These are phyloP conservation scores for Phoma herbarum DNA, from an alignment of 2,329 filamentous ascomycete species.

Conservation along the genomic window DNA sequence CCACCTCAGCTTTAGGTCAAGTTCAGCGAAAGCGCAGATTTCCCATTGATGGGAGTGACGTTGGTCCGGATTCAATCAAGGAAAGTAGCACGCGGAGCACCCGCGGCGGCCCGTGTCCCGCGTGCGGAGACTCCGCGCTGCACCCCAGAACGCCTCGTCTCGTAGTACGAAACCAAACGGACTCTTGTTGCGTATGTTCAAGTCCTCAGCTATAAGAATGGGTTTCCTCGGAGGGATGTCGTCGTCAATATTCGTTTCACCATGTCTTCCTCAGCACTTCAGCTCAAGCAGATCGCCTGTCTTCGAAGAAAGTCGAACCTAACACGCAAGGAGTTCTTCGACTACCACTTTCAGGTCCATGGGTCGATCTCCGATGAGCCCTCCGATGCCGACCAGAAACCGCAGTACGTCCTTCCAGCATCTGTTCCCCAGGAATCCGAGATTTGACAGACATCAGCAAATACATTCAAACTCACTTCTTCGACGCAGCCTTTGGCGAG, in stretches of 20 bases:
- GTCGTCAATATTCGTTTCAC: no score
- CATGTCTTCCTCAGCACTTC: not conserved
- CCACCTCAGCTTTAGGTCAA: no score
- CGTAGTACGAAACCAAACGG: not conserved
- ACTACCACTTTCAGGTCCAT: conserved; percentile 12
- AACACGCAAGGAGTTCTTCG: conserved; percentile 13
- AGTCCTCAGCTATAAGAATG: no score
- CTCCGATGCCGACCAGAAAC: not conserved
- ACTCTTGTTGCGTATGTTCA: no score
- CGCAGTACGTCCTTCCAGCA: not conserved
- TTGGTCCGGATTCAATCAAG: not conserved
- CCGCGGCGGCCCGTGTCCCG: not conserved
- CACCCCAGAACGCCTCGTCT: not conserved
- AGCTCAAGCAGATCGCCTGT: conserved; percentile 10
- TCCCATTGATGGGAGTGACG: not conserved
- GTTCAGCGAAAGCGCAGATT: no score
- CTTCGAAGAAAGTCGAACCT: conserved; percentile 7
- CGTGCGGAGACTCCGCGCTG: not conserved
- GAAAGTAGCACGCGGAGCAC: not conserved
- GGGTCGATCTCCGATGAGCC: conserved; percentile 5
- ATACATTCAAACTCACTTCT: not conserved
- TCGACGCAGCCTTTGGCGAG: not conserved
- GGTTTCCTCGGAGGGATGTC: no score
- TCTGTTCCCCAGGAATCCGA: not conserved
- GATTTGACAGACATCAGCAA: not conserved